Conservation (phyloP, 2,329 filamentous ascomycete species). For the Fusarium vanettenii region DNA sequence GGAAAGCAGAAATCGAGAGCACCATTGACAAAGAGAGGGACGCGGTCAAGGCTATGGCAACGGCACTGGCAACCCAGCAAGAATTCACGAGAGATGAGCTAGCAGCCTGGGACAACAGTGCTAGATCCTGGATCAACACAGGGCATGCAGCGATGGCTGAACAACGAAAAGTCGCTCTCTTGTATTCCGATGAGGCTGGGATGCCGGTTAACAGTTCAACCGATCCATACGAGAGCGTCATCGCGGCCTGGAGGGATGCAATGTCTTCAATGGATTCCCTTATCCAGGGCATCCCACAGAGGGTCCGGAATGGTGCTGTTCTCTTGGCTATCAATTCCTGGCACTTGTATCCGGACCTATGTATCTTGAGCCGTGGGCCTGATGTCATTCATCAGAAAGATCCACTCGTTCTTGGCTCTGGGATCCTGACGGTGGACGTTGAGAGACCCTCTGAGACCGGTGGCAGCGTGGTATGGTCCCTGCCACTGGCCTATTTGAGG, state of each 20-base stretch:
- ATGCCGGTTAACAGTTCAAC: background rate
- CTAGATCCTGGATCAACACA: background rate
- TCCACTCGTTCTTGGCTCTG: background rate
- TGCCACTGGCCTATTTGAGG: background rate
- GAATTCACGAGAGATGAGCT: background rate
- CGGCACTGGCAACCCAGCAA: background rate
- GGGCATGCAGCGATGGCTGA: background rate
- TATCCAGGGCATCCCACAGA: background rate
- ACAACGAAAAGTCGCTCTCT: background rate
- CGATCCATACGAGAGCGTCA: background rate
- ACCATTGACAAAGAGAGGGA: background rate
- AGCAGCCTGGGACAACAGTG: background rate
- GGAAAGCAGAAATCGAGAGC: background rate
- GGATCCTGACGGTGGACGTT: background rate
- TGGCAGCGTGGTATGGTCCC: background rate
- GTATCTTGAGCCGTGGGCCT: background rate
- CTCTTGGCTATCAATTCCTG: background rate
- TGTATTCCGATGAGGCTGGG: background rate
- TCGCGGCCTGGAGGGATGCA: background rate
- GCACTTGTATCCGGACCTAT: background rate
- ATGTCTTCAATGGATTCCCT: background rate
- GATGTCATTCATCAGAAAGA: background rate
- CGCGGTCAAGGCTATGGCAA: background rate
- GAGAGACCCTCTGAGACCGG: background rate
- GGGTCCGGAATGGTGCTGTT: background rate